These are phyloP conservation scores for Colletotrichum phormii DNA, from an alignment of 2,329 filamentous ascomycete species.

Conservation along the genomic window DNA sequence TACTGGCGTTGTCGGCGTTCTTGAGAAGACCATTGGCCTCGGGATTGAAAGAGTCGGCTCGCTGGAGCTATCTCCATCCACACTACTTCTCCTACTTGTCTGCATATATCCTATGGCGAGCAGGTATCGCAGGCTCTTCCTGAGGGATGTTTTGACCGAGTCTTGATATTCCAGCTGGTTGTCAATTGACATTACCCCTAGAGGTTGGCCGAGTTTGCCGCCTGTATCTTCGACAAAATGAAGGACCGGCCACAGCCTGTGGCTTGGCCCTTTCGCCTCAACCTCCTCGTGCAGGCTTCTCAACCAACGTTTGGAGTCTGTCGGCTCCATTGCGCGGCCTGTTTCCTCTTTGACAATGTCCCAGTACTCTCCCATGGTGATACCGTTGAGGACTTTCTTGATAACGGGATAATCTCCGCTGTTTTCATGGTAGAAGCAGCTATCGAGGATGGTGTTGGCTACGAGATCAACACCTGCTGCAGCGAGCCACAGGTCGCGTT, in stretches of 20 bases:
- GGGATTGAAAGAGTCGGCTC: conserved; percentile 39
- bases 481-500: conserved; percentile 34
- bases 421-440: neutral
- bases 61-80: conserved; percentile 10
- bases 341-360: conserved; percentile 32
- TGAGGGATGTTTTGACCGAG: neutral
- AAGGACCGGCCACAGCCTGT: conserved; percentile 43
- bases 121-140: conserved; percentile 19
- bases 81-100: conserved; percentile 1
- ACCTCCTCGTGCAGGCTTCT: conserved; percentile 26
- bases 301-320: conserved; percentile 11
- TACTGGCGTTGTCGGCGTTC: conserved; percentile 18
- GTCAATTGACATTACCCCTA: conserved; percentile 1
- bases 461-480: conserved; percentile 37
- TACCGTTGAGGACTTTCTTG: conserved; percentile 33
- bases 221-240: conserved; percentile 37
- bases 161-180: conserved; percentile 2
- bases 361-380: conserved; percentile 39
- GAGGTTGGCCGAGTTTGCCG: conserved; percentile 12
- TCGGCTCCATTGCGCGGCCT: conserved; percentile 13
- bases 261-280: conserved; percentile 23
- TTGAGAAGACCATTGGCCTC: conserved; percentile 15
- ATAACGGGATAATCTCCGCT: neutral
- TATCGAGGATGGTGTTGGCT: conserved; percentile 27
- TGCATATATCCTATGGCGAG: conserved; percentile 26